Evolutionary conservation across 495 filamentous ascomycete species (phyloP).

Genomic region (Xylaria grammica): DNA sequence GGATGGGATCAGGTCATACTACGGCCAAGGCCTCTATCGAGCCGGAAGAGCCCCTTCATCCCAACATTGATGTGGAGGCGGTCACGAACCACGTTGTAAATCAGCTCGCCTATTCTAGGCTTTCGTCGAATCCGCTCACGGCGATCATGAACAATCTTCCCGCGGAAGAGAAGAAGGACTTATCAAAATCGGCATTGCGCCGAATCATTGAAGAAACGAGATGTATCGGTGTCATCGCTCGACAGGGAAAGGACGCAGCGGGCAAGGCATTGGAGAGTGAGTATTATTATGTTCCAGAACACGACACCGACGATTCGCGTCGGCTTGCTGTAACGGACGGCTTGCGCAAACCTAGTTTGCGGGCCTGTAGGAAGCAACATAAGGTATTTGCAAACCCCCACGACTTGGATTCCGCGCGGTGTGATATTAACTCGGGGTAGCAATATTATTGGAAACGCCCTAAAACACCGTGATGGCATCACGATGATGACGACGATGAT

Average conservation of each 20-base stretch:
- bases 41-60: slow-evolving; percentile 29
- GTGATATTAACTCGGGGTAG: slow-evolving; percentile 49
- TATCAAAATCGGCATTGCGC: slow-evolving; percentile 67
- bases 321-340: slow-evolving; percentile 84
- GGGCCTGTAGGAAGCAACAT: slow-evolving; percentile 89
- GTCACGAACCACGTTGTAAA: slow-evolving; percentile 84
- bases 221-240: slow-evolving; percentile 84
- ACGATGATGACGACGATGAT: too few relatives aligned
- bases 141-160: slow-evolving; percentile 86
- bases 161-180: slow-evolving; percentile 60
- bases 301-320: slow-evolving; percentile 78
- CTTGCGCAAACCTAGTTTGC: slow-evolving; percentile 82
- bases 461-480: slow-evolving; percentile 49
- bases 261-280: slow-evolving; percentile 93
- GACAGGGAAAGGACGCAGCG: slow-evolving; percentile 94
- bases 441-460: slow-evolving; percentile 96
- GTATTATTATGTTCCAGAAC: slow-evolving; percentile 96
- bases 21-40: slow-evolving; percentile 37
- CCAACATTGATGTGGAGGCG: slow-evolving; percentile 35
- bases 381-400: slow-evolving; percentile 67
- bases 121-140: slow-evolving; percentile 90
- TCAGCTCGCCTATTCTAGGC: slow-evolving; percentile 92
- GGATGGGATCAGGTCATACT: slow-evolving; percentile 30
- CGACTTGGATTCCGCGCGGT: background rate
- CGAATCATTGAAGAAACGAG: slow-evolving; percentile 70